Evolutionary conservation across 2,329 filamentous ascomycete species (phyloP).

Genomic region (Colletotrichum endophyticum): DNA sequence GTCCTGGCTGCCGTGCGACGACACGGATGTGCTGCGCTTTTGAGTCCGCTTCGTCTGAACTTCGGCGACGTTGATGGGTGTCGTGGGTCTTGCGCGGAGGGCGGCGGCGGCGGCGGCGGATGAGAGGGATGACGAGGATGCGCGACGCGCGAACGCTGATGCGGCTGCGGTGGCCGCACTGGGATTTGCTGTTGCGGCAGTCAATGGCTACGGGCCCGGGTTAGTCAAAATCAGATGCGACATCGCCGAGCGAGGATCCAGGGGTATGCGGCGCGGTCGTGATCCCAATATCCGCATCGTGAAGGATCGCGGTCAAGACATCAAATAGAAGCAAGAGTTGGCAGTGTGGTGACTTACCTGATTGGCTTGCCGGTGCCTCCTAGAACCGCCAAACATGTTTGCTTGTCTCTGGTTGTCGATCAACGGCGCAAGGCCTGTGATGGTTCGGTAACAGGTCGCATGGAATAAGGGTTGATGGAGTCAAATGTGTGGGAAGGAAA

Average conservation of each 20-base stretch:
- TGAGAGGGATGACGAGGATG: slow-evolving; percentile 72
- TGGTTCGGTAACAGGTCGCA: slow-evolving; percentile 25
- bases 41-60: slow-evolving; percentile 87
- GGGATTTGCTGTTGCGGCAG: slow-evolving; percentile 67
- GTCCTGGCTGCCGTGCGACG: slow-evolving; percentile 64
- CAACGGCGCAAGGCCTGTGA: slow-evolving; percentile 25
- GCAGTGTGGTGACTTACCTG: slow-evolving; percentile 40
- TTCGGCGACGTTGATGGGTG: slow-evolving; percentile 80
- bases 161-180: slow-evolving; percentile 81
- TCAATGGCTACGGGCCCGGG: slow-evolving; percentile 58
- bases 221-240: slow-evolving; percentile 13
- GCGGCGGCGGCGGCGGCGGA: slow-evolving; percentile 87
- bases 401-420: slow-evolving; percentile 16
- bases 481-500: not conserved
- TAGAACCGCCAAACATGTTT: slow-evolving; percentile 57
- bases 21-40: slow-evolving; percentile 73
- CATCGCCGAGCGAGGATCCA: slow-evolving; percentile 21
- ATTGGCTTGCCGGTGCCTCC: slow-evolving; percentile 52
- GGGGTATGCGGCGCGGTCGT: not conserved
- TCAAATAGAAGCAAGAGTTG: not conserved
- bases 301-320: not conserved
- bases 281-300: not conserved
- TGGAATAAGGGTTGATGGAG: not conserved
- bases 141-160: slow-evolving; percentile 77
- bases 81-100: slow-evolving; percentile 76